These are phyloP conservation scores for Oxytropis ochrocephala DNA, from an alignment of 306 rosid genomes.

Conservation along the genomic window DNA sequence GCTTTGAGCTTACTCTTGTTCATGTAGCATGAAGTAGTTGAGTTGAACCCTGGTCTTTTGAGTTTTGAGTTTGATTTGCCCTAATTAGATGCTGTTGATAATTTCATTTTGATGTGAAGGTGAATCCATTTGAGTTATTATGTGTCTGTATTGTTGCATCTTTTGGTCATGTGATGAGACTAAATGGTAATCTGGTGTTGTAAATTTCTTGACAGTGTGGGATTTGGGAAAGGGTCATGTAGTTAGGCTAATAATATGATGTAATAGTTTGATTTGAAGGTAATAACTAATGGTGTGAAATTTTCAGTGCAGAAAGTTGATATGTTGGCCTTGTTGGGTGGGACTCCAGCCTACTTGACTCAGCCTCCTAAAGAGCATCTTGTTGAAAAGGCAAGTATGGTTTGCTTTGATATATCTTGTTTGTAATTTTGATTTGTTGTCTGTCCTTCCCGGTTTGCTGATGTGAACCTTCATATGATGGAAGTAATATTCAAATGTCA, in stretches of 20 bases:
- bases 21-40: neutral
- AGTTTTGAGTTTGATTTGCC: no score
- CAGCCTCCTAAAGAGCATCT: constrained; percentile 76
- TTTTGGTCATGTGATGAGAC: neutral
- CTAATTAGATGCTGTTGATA: neutral
- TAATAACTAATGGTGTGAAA: neutral
- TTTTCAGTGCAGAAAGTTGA: constrained; percentile 42
- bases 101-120: neutral
- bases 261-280: neutral
- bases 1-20: neutral
- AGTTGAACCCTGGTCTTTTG: neutral
- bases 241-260: neutral
- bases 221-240: neutral
- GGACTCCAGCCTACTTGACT: constrained; percentile 41
- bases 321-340: constrained; percentile 32
- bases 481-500: neutral
- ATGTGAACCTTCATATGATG: constrained; percentile 4
- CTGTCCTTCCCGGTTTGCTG: neutral
- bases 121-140: neutral
- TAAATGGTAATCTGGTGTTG: neutral
- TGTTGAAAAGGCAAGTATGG: constrained; percentile 51
- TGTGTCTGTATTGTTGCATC: neutral
- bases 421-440: neutral
- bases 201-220: neutral
- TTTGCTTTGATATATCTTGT: neutral